Base-by-base conservation (phyloP, 78 protist genomes). In the Guillardia theta region DNA sequence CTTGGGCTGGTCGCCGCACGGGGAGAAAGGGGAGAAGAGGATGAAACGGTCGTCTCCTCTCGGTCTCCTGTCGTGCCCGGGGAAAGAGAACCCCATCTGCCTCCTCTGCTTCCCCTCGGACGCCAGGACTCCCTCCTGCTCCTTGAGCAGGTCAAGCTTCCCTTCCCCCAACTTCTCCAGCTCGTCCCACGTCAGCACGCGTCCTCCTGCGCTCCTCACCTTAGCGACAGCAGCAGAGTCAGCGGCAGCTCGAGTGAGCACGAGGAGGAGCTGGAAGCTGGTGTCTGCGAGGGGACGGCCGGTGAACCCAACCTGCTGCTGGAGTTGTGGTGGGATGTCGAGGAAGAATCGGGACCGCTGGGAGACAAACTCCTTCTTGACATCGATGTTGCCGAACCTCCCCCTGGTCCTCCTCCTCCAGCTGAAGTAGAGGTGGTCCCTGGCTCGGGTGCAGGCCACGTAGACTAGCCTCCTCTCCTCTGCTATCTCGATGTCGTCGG, bases 391-490 rank as follows among this genome's bases (percentile, higher is more conserved):
- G 27, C 39, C 27, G 27, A 58, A 24, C 39, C 70, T 24, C 27
- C 39, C 70, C 1, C 70, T 24, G 39, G 70, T 58, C n/a, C n/a
- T n/a, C n/a, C n/a, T n/a, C n/a, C n/a, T n/a, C n/a, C n/a, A 58
- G 33, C 88, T 48, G 45, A 77, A 33, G 64, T 90, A 90, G n/a
- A 94, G 78, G 33, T 15, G 70, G 37, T 18, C 24, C 37, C 76
- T 83, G 12, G 95, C 95, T 44, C 95, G 87, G 15, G 95, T 87
- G 19, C 78, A 3, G 77, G 53, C 95, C 27, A 94, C 95, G 45
- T 54, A 94, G 44, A 64, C 41, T 54, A 94, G 88, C 21, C 95
- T 64, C 24, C 53, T 76, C 78, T 94, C 95, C 46, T 94, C 95
- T 3, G 19, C 50, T 3, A 70, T 36, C 90, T 78, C 50, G 6